Conservation (phyloP, 768 basidiomycete genomes). For the Rhizopogon rudus region DNA sequence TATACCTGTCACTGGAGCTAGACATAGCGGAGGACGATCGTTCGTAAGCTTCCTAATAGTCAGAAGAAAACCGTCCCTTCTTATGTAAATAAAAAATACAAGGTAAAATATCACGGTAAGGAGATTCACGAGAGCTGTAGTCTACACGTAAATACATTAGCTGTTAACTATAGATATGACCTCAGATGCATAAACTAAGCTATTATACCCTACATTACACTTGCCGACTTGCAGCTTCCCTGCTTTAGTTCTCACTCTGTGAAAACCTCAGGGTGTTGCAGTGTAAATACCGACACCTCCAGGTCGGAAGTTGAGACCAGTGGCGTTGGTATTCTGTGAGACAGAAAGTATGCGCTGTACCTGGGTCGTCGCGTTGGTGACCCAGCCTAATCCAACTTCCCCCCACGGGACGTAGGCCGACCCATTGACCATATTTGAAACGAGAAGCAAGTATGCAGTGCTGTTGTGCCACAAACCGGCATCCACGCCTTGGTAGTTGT, state of each 20-base stretch:
- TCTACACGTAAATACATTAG: not conserved
- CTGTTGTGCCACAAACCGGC: slow-evolving; percentile 17
- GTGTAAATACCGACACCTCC: slow-evolving; percentile 20
- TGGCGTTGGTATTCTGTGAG: slow-evolving; percentile 11
- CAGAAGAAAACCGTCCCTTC: too few relatives aligned
- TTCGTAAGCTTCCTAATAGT: too few relatives aligned
- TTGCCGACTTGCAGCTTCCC: too few relatives aligned
- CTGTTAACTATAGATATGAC: not conserved
- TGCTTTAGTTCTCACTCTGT: not conserved
- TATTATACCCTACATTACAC: not conserved
- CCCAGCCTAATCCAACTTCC: slow-evolving; percentile 9
- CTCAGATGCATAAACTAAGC: not conserved
- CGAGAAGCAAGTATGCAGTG: slow-evolving; percentile 17
- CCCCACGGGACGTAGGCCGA: slow-evolving; percentile 12
- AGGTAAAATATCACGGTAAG: too few relatives aligned
- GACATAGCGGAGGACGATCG: too few relatives aligned
- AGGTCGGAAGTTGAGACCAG: slow-evolving; percentile 13
- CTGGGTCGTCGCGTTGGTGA: slow-evolving; percentile 16
- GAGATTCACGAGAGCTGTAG: not conserved
- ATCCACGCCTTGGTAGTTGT: slow-evolving; percentile 16
- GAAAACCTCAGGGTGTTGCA: not conserved
- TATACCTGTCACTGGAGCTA: too few relatives aligned
- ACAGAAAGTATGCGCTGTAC: slow-evolving; percentile 12
- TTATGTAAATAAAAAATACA: too few relatives aligned
- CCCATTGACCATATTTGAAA: slow-evolving; percentile 7